Evolutionary conservation across 2,329 filamentous ascomycete species (phyloP).

Genomic region (Monilinia aucupariae): DNA sequence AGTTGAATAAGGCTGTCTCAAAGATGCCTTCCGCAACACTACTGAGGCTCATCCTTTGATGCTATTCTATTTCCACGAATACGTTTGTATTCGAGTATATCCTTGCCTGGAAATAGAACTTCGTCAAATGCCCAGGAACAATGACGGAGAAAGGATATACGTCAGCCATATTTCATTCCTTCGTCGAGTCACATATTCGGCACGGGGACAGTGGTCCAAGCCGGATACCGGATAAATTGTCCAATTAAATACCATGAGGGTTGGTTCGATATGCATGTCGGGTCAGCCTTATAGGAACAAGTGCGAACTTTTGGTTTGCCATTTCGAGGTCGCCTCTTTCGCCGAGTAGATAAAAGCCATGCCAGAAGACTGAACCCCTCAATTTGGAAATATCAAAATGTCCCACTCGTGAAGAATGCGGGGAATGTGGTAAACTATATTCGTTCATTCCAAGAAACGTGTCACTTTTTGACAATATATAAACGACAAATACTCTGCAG

Average conservation of each 20-base stretch:
- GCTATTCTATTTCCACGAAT: background rate
- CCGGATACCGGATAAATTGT: background rate
- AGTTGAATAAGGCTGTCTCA: background rate
- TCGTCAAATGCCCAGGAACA: background rate
- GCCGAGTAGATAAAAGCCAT: constrained; percentile 13
- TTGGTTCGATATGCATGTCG: constrained; percentile 2
- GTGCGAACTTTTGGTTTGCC: background rate
- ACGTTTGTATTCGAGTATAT: no score
- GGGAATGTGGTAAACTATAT: background rate
- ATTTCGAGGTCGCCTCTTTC: background rate
- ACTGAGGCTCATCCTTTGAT: background rate
- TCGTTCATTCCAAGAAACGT: background rate
- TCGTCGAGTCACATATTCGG: background rate
- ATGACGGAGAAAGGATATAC: background rate
- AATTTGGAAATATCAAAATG: background rate
- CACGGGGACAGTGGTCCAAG: background rate
- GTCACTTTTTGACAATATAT: background rate
- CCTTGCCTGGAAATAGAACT: background rate
- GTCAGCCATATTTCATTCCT: background rate
- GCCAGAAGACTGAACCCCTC: constrained; percentile 8
- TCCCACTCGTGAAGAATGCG: background rate
- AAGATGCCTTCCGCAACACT: background rate
- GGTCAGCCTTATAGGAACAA: constrained; percentile 12
- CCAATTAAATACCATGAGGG: background rate
- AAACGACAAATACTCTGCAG: background rate